These are phyloP conservation scores for Fusarium verrucosum DNA, from an alignment of 2,329 filamentous ascomycete genomes.

Conservation along the genomic window DNA sequence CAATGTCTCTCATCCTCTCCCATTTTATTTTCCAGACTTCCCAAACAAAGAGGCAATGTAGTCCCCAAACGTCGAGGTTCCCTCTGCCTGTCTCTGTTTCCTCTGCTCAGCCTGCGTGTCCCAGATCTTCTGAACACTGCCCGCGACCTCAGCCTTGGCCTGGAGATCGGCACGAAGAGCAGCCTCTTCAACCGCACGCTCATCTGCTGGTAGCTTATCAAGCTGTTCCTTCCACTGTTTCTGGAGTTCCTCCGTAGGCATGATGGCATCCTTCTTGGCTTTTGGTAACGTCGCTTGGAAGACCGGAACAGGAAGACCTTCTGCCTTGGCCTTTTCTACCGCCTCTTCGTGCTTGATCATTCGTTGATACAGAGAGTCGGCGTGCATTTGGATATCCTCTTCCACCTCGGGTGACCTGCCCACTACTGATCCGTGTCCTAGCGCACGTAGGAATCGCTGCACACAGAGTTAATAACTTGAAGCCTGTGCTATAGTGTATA, in stretches of 20 bases:
- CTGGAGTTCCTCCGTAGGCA: constrained; percentile 58
- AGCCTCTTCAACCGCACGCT: constrained; percentile 70
- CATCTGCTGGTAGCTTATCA: constrained; percentile 65
- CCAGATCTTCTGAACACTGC: constrained; percentile 59
- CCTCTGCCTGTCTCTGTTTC: constrained; percentile 52
- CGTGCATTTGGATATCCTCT: constrained; percentile 94
- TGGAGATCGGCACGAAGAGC: constrained; percentile 70
- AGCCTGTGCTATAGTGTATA: neutral
- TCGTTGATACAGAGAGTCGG: constrained; percentile 86
- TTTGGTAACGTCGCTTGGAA: constrained; percentile 66
- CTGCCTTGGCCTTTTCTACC: constrained; percentile 74
- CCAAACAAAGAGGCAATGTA: constrained; percentile 46
- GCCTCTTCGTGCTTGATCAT: constrained; percentile 84
- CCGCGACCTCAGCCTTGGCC: constrained; percentile 68
- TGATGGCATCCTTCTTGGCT: constrained; percentile 35
- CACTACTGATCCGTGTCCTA: constrained; percentile 81
- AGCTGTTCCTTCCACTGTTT: constrained; percentile 63
- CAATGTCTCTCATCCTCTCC: neutral
- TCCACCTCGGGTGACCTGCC: constrained; percentile 74
- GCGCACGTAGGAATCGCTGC: constrained; percentile 85
- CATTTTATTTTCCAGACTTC: constrained; percentile 41
- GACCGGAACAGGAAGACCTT: constrained; percentile 65
- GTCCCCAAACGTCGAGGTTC: constrained; percentile 47
- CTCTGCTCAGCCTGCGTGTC: constrained; percentile 63
- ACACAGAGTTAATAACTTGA: constrained; percentile 12